Evolutionary conservation across 371 early-diverging fungal species (phyloP).

Genomic region (Phascolomyces articulosus): DNA sequence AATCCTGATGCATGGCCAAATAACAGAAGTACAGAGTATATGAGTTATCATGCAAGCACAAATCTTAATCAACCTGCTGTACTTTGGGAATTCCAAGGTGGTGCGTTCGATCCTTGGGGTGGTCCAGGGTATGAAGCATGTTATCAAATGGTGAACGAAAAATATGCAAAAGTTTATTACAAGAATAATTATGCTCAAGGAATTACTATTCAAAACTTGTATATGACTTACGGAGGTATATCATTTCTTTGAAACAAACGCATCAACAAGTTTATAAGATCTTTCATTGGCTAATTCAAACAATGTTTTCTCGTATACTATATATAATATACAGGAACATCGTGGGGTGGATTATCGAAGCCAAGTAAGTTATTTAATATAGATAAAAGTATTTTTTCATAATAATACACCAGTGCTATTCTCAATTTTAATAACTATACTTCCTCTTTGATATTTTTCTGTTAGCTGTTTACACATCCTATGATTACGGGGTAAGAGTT

Average conservation of each 20-base stretch:
- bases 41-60: neutral
- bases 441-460: no score
- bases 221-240: conserved; percentile 16
- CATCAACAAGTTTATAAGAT: neutral
- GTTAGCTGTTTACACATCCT: conserved; percentile 13
- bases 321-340: conserved; percentile 2
- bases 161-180: conserved; percentile 16
- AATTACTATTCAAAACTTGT: conserved; percentile 17
- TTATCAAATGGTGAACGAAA: conserved; percentile 12
- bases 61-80: conserved; percentile 10
- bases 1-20: conserved; percentile 9
- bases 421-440: no score
- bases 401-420: no score
- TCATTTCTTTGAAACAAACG: neutral
- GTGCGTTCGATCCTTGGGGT: conserved; percentile 17
- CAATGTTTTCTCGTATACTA: no score
- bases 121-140: conserved; percentile 13
- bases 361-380: conserved; percentile 4
- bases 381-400: no score
- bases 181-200: conserved; percentile 21
- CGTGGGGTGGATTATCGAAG: conserved; percentile 19
- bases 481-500: conserved; percentile 20
- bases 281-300: no score
- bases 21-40: conserved; percentile 1
- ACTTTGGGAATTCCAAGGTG: conserved; percentile 17